phyloP scores from a whole-genome alignment of 2,329 filamentous ascomycete genomes.

The Bimuria novae-zelandiae region DNA sequence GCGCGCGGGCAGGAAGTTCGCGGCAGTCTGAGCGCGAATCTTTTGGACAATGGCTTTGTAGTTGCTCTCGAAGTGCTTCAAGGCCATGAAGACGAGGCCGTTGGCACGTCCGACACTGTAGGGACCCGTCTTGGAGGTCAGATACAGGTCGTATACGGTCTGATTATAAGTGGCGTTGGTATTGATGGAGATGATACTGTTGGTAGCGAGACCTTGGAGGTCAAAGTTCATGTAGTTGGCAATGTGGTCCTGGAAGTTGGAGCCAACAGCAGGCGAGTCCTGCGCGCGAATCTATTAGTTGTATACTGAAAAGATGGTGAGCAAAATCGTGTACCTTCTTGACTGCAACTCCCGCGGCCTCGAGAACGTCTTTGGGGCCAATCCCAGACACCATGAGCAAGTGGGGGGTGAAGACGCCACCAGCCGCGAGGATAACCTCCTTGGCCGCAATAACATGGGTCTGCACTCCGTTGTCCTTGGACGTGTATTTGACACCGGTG shows the following conservation, averaged over 20 bases:
- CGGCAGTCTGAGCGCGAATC: slow-evolving; percentile 30
- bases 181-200: slow-evolving; percentile 26
- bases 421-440: slow-evolving; percentile 66
- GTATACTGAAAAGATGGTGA: too few species aligned
- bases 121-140: slow-evolving; percentile 38
- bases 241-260: slow-evolving; percentile 43
- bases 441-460: slow-evolving; percentile 13
- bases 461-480: slow-evolving; percentile 18
- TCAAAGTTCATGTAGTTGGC: slow-evolving; percentile 29
- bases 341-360: slow-evolving; percentile 33
- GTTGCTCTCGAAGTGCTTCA: slow-evolving; percentile 3
- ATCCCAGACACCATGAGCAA: slow-evolving; percentile 47
- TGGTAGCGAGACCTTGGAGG: slow-evolving; percentile 22
- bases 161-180: slow-evolving; percentile 42
- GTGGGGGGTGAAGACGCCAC: slow-evolving; percentile 61
- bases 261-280: slow-evolving; percentile 27
- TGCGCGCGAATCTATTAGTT: too few species aligned
- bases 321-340: slow-evolving; percentile 33
- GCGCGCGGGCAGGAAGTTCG: slow-evolving; percentile 26
- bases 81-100: slow-evolving; percentile 29
- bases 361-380: slow-evolving; percentile 34
- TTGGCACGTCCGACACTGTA: slow-evolving; percentile 32
- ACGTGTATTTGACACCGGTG: slow-evolving; percentile 26
- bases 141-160: slow-evolving; percentile 36
- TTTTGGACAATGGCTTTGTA: slow-evolving; percentile 19